Conservation (phyloP, 345 rosid species). For the Eucalyptus regnans region DNA sequence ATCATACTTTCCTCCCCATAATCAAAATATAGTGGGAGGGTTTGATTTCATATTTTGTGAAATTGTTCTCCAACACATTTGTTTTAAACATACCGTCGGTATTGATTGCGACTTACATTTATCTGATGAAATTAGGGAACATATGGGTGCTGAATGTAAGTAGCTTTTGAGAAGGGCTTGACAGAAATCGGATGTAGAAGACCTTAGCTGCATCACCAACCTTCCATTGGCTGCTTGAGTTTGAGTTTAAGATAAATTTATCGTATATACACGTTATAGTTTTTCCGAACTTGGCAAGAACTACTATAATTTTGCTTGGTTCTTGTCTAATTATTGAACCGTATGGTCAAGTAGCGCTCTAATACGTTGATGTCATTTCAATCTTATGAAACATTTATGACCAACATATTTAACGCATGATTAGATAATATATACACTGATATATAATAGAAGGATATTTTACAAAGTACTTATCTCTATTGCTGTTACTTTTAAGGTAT, state of each 20-base stretch:
- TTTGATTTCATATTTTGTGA: background rate
- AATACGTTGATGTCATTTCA: background rate
- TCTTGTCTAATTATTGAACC: background rate
- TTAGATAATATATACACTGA: background rate
- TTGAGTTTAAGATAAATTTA: background rate
- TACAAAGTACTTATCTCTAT: background rate
- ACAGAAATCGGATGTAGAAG: background rate
- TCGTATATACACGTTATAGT: background rate
- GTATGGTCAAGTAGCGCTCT: background rate
- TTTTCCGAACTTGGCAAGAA: background rate
- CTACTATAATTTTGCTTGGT: background rate
- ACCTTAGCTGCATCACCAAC: background rate
- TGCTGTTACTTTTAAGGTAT: background rate
- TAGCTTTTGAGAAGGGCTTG: background rate
- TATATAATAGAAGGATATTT: background rate
- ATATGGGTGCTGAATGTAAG: background rate
- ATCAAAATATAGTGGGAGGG: background rate
- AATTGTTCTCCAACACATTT: background rate
- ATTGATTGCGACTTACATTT: background rate
- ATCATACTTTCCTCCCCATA: background rate
- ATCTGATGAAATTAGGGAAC: background rate
- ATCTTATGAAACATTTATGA: background rate
- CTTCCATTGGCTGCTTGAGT: background rate
- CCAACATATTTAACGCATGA: background rate
- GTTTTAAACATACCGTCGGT: background rate